Base-by-base conservation (phyloP, 768 basidiomycete genomes). In the Amyloporia xantha region DNA sequence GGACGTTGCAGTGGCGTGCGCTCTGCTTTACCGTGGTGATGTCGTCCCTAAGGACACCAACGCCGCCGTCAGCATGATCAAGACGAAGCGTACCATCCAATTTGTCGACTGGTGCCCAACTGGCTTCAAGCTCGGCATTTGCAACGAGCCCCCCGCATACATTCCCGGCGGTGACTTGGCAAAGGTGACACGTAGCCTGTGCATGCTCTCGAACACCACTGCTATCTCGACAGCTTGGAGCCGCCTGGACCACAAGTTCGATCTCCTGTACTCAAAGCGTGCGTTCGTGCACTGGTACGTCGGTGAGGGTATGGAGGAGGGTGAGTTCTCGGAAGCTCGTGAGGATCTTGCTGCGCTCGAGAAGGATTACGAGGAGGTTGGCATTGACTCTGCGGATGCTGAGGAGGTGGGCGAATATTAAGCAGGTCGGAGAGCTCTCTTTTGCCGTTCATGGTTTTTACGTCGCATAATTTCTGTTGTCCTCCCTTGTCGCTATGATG, bases 291-390 rank as follows among this genome's bases (percentile, higher is more conserved):
- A 77, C 64, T 75, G 77, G 79, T 80, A 88, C 66, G 83, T 84
- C 51, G 81, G 84, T 52, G 82, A 86, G 66, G 82, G 84, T 63
- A 86, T 86, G 82, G 81, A 86, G 65, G 82, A 86, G 79, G 95
- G 95, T 66, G 95, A 99, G 73, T 97, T 98, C 74, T 94, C 91
- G 17, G 95, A 97, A 74, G 95, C 95, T 17, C 87, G 95, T 52
- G 96, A 99, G 72, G 95, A 99, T 67, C 84, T 99, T 50, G 96
- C 95, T n/a, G 95, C 95, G n/a, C 82, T 99, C 48, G 95, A 97
- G 77, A 96, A 92, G 69, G 91, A 92, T 57, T 93, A 92, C 60
- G 90, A 91, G 66, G 91, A 96, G 66, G 91, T 84, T 56, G 79
- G 82, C 45, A 72, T 68, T 44, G 68, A 69, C 55, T 75, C 75